Evolutionary conservation across 352 stramenopile genomes (phyloP).

Genomic region (Pythium myriotylum): DNA sequence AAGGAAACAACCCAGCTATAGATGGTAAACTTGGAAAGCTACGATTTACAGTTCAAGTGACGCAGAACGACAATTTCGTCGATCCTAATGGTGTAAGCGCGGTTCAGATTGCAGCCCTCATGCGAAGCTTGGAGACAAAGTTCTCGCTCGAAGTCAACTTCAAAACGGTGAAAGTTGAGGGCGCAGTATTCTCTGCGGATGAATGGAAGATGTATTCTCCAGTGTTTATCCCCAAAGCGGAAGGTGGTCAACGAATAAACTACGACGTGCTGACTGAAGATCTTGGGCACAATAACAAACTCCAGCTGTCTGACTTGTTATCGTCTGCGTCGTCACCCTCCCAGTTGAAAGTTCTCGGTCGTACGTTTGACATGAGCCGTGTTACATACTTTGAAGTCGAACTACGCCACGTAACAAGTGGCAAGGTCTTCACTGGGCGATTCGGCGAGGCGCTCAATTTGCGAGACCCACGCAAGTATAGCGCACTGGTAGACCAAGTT

Average conservation of each 20-base stretch:
- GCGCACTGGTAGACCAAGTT: conserved; percentile 32
- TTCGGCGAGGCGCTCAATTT: conserved; percentile 40
- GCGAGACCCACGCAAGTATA: conserved; percentile 29
- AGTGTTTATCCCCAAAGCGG: conserved; percentile 51
- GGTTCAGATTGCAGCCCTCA: conserved; percentile 19
- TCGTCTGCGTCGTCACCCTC: not conserved
- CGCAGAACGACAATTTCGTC: conserved; percentile 64
- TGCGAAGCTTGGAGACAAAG: conserved; percentile 40
- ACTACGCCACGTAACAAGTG: conserved; percentile 35
- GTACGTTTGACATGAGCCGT: conserved; percentile 57
- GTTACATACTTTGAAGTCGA: conserved; percentile 63
- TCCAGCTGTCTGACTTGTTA: conserved; percentile 45
- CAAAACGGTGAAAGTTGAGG: conserved; percentile 4
- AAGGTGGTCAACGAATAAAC: conserved; percentile 44
- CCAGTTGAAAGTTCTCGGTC: conserved; percentile 41
- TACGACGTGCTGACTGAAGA: conserved; percentile 55
- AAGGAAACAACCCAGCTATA: conserved; percentile 38
- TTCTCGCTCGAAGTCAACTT: conserved; percentile 55
- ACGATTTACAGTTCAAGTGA: conserved; percentile 51
- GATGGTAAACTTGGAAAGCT: conserved; percentile 63
- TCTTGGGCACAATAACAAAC: conserved; percentile 34
- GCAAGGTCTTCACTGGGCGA: conserved; percentile 41
- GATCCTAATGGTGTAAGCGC: conserved; percentile 30
- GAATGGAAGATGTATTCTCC: conserved; percentile 50
- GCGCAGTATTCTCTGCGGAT: not conserved